A percentile compares a stretch with the other conserved stretches of the same genome.
Conservation (phyloP, 1,284 basidiomycete genomes). For the Ceratobasidium papillatum region DNA sequence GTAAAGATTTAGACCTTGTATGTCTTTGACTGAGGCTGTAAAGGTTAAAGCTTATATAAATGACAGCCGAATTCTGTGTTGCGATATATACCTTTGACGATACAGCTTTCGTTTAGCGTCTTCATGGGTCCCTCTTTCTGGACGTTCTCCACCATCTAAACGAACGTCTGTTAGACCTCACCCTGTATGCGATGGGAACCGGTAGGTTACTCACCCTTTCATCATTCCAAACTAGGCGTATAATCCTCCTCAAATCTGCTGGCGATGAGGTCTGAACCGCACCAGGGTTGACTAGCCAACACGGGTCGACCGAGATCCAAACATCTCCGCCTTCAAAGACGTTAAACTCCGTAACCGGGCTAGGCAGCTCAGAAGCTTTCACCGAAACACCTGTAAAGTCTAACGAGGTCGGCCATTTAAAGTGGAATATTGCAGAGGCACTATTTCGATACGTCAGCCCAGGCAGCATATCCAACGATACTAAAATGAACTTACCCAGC, state of each 20-base stretch:
- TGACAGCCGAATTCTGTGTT: conserved; percentile 11
- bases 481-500: conserved; percentile 63
- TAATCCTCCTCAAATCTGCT: not conserved
- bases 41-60: not conserved
- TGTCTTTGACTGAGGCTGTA: conserved; percentile 60
- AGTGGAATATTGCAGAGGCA: conserved; percentile 70
- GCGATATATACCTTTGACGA: conserved; percentile 6
- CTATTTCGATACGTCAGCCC: conserved; percentile 53
- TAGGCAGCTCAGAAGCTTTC: conserved; percentile 40
- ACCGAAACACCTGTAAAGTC: conserved; percentile 20
- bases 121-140: conserved; percentile 34
- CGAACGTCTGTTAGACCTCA: not conserved
- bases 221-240: conserved; percentile 39
- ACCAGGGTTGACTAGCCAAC: conserved; percentile 23
- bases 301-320: conserved; percentile 46
- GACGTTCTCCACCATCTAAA: conserved; percentile 19
- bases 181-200: not conserved
- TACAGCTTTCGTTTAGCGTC: conserved; percentile 41
- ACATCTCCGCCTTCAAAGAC: conserved; percentile 23
- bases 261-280: not conserved
- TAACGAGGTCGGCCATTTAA: conserved; percentile 48
- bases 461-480: not conserved
- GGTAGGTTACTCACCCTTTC: conserved; percentile 33
- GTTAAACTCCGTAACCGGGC: conserved; percentile 47
- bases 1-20: conserved; percentile 69